Conservation (phyloP, 78 protist genomes). For the Dictyostelium purpureum region DNA sequence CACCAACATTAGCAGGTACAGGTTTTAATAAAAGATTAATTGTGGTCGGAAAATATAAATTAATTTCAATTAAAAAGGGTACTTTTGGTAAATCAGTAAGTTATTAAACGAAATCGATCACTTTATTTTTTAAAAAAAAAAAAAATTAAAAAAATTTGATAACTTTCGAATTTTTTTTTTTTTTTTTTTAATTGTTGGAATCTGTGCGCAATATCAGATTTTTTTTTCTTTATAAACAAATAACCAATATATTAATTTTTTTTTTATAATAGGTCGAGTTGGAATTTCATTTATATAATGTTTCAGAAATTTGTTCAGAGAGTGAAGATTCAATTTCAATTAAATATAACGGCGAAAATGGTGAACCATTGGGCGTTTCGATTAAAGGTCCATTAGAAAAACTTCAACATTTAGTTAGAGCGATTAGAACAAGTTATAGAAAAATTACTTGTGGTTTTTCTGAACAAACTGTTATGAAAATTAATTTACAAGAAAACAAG, state of each 20-base stretch:
- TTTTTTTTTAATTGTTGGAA: background rate
- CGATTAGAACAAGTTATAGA: slow-evolving; percentile 62
- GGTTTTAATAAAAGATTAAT: slow-evolving; percentile 54
- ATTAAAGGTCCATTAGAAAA: slow-evolving; percentile 42
- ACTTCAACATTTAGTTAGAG: slow-evolving; percentile 22
- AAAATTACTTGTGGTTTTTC: slow-evolving; percentile 59
- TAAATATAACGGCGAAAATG: slow-evolving; percentile 14
- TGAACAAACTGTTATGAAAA: background rate
- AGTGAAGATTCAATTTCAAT: slow-evolving; percentile 3
- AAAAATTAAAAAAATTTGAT: background rate
- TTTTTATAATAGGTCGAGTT: slow-evolving; percentile 24
- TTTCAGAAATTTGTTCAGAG: slow-evolving; percentile 33
- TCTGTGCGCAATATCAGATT: background rate
- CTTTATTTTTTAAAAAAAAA: background rate
- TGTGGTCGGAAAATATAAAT: slow-evolving; percentile 63
- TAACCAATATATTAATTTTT: background rate
- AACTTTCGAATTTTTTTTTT: background rate
- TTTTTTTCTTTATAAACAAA: background rate
- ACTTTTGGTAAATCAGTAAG: slow-evolving; percentile 79
- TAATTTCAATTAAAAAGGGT: slow-evolving; percentile 60
- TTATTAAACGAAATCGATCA: background rate
- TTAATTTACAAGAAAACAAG: slow-evolving; percentile 34
- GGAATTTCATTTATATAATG: slow-evolving; percentile 57
- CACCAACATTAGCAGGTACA: slow-evolving; percentile 53
- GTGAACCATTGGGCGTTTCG: slow-evolving; percentile 34